phyloP scores from a whole-genome alignment of 768 basidiomycete species.

The Calocera viscosa region DNA sequence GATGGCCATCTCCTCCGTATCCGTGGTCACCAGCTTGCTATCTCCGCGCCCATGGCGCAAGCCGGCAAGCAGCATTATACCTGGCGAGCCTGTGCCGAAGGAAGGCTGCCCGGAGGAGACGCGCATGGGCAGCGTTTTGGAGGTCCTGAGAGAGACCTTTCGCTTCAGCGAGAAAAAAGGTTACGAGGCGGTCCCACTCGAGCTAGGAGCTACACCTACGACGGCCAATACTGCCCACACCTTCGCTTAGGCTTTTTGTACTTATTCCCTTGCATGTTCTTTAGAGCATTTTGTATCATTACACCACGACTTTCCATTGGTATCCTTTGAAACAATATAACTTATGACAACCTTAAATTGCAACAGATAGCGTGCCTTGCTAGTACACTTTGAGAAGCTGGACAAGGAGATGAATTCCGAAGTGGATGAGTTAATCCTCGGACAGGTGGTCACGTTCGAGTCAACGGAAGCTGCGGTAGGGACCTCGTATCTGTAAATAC shows the following conservation, averaged over 20 bases:
- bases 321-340: background rate
- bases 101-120: slow-evolving; percentile 35
- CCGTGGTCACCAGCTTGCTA: slow-evolving; percentile 83
- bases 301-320: background rate
- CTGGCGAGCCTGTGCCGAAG: slow-evolving; percentile 34
- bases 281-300: background rate
- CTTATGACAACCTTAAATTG: background rate
- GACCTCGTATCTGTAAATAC: no score
- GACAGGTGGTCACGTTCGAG: no score
- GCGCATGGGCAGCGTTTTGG: slow-evolving; percentile 34
- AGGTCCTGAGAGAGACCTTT: slow-evolving; percentile 32
- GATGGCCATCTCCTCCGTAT: slow-evolving; percentile 96
- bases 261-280: background rate
- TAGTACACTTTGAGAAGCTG: no score
- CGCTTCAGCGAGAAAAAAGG: slow-evolving; percentile 26
- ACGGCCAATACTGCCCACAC: background rate
- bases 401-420: no score
- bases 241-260: background rate
- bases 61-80: slow-evolving; percentile 58
- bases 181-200: background rate
- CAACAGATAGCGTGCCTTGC: no score
- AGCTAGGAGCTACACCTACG: background rate
- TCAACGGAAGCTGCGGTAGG: no score
- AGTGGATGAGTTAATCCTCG: no score
- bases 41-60: slow-evolving; percentile 74